Evolutionary conservation across 345 rosid genomes (phyloP).

Genomic region (Nephelium lappaceum): DNA sequence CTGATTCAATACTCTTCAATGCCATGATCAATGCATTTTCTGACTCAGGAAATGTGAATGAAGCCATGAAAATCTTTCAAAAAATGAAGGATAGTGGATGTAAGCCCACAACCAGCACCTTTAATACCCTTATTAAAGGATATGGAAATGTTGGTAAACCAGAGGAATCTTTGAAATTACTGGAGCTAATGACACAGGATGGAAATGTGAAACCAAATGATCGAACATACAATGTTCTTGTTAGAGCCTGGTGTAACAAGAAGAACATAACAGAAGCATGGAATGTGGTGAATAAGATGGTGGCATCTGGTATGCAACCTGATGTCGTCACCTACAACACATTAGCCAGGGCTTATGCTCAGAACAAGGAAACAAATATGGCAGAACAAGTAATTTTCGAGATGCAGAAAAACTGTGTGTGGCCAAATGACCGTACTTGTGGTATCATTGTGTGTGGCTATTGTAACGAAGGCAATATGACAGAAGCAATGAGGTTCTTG

Average conservation of each 20-base stretch:
- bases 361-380: constrained; percentile 53
- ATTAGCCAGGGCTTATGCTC: constrained; percentile 74
- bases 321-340: constrained; percentile 87
- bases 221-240: constrained; percentile 78
- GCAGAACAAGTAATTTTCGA: constrained; percentile 78
- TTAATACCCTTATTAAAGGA: constrained; percentile 86
- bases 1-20: constrained; percentile 89
- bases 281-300: constrained; percentile 74
- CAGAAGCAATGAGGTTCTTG: constrained; percentile 74
- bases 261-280: constrained; percentile 71
- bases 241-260: constrained; percentile 82
- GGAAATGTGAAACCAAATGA: constrained; percentile 66
- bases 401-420: constrained; percentile 64
- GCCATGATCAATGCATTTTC: constrained; percentile 88
- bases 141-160: constrained; percentile 75
- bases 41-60: constrained; percentile 75
- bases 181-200: constrained; percentile 59
- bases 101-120: constrained; percentile 82
- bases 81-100: constrained; percentile 85
- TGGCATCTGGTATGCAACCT: constrained; percentile 62
- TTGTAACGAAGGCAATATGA: constrained; percentile 83
- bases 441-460: constrained; percentile 78
- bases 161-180: constrained; percentile 67
- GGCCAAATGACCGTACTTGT: constrained; percentile 81
- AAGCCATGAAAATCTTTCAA: constrained; percentile 73